Conservation (phyloP, 371 early-diverging fungal species). For the Blastocladiella emersonii region DNA sequence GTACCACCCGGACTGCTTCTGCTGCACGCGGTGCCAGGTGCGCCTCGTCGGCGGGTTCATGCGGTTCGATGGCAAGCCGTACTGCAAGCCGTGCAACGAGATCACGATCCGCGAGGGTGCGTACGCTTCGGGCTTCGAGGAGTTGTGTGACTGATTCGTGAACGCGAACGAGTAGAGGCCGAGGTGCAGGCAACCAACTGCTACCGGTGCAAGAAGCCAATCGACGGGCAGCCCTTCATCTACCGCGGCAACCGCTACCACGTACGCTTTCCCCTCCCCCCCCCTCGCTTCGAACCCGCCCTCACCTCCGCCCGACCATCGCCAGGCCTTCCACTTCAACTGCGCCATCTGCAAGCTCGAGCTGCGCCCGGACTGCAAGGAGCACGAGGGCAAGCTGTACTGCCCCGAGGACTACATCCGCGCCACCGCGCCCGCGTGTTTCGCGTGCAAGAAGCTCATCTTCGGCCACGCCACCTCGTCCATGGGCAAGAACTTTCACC, state of each 20-base stretch:
- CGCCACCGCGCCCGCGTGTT: conserved; percentile 16
- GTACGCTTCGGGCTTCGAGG: conserved; percentile 1
- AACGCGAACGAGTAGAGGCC: conserved; percentile 11
- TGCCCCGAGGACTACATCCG: conserved; percentile 22
- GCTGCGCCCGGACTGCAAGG: conserved; percentile 16
- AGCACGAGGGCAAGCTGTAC: conserved; percentile 29
- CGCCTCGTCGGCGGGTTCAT: conserved; percentile 18
- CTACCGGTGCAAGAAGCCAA: conserved; percentile 24
- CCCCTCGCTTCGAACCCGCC: not conserved
- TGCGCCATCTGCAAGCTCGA: conserved; percentile 21
- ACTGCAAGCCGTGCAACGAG: conserved; percentile 22
- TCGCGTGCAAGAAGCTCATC: conserved; percentile 25
- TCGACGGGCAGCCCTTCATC: conserved; percentile 5
- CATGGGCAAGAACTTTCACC: conserved; percentile 26
- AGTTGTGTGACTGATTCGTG: not conserved
- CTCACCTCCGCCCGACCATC: not conserved
- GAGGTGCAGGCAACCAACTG: conserved; percentile 12
- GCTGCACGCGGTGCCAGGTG: conserved; percentile 22
- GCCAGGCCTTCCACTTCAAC: conserved; percentile 20
- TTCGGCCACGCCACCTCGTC: conserved; percentile 20
- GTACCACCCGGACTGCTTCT: conserved; percentile 28
- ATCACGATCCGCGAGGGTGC: conserved; percentile 17
- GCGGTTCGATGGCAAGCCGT: conserved; percentile 23
- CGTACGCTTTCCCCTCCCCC: not conserved
- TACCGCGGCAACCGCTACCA: conserved; percentile 15